Evolutionary conservation across 2,329 filamentous ascomycete genomes (phyloP).

Genomic region (Talaromyces sp.): DNA sequence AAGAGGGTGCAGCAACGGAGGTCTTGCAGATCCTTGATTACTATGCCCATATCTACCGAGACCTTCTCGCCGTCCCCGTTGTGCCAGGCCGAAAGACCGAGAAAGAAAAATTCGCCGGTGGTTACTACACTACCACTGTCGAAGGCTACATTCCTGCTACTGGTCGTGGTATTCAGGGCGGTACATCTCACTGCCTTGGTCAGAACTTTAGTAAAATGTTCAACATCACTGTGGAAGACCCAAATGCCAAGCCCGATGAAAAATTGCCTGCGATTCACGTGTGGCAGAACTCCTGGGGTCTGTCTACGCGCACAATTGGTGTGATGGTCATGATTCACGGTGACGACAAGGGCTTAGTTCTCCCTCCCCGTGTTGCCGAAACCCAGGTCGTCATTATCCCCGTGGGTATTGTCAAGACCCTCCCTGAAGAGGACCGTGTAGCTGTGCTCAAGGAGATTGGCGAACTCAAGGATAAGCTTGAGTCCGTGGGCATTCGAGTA

Average conservation of each 20-base stretch:
- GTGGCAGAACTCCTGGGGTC: slow-evolving; percentile 99
- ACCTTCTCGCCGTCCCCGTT: slow-evolving; percentile 89
- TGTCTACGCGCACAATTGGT: slow-evolving; percentile 94
- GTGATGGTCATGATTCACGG: slow-evolving; percentile 99
- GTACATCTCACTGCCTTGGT: slow-evolving; percentile 86
- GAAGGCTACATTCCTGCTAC: slow-evolving; percentile 96
- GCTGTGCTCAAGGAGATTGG: slow-evolving; percentile 72
- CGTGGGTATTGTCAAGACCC: slow-evolving; percentile 87
- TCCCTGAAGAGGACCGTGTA: slow-evolving; percentile 68
- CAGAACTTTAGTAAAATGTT: slow-evolving; percentile 99
- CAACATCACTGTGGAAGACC: slow-evolving; percentile 94
- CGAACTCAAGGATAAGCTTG: slow-evolving; percentile 62
- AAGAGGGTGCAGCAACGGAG: slow-evolving; percentile 74
- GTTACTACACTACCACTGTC: slow-evolving; percentile 92
- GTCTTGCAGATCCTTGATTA: slow-evolving; percentile 89
- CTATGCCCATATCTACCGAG: slow-evolving; percentile 86
- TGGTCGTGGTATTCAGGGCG: slow-evolving; percentile 93
- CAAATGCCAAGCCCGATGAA: slow-evolving; percentile 61
- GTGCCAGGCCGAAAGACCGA: slow-evolving; percentile 93
- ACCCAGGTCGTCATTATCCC: slow-evolving; percentile 82
- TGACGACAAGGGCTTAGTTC: slow-evolving; percentile 89
- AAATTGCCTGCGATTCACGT: slow-evolving; percentile 77
- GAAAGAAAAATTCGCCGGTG: slow-evolving; percentile 96
- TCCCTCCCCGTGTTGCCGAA: slow-evolving; percentile 85
- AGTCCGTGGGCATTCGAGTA: slow-evolving; percentile 67